phyloP scores from a whole-genome alignment of 768 basidiomycete species.

The Leucogyrophana mollusca region DNA sequence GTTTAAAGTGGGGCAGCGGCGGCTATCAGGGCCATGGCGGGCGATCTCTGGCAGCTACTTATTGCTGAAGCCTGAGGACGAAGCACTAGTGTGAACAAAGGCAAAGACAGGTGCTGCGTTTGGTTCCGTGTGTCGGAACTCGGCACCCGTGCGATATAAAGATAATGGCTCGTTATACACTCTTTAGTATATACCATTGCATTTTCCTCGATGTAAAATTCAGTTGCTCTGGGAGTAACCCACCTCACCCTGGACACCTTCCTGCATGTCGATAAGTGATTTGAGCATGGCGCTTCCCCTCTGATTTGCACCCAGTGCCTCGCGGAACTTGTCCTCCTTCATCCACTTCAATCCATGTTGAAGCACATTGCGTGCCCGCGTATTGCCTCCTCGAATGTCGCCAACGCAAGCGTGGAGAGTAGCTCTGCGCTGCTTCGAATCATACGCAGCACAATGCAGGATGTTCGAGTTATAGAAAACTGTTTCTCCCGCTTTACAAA shows the following conservation, averaged over 20 bases:
- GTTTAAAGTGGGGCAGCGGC: too few relatives aligned
- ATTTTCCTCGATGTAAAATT: too few relatives aligned
- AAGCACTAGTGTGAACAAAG: too few relatives aligned
- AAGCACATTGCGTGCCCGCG: conserved; percentile 68
- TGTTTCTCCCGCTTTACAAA: conserved; percentile 59
- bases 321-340: conserved; percentile 48
- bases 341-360: conserved; percentile 78
- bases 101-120: too few relatives aligned
- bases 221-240: conserved; percentile 52
- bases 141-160: too few relatives aligned
- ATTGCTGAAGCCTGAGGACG: too few relatives aligned
- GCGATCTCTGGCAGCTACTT: too few relatives aligned
- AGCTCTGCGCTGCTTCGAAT: conserved; percentile 44
- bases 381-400: conserved; percentile 56
- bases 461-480: conserved; percentile 83
- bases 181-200: too few relatives aligned
- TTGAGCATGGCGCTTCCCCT: conserved; percentile 55
- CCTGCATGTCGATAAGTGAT: conserved; percentile 55
- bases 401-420: conserved; percentile 75
- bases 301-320: conserved; percentile 36
- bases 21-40: too few relatives aligned
- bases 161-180: too few relatives aligned
- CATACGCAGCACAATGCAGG: conserved; percentile 71
- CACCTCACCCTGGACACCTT: conserved; percentile 37
- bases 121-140: too few relatives aligned